Conservation (phyloP, 306 rosid species). For the Gleditsia sinensis region DNA sequence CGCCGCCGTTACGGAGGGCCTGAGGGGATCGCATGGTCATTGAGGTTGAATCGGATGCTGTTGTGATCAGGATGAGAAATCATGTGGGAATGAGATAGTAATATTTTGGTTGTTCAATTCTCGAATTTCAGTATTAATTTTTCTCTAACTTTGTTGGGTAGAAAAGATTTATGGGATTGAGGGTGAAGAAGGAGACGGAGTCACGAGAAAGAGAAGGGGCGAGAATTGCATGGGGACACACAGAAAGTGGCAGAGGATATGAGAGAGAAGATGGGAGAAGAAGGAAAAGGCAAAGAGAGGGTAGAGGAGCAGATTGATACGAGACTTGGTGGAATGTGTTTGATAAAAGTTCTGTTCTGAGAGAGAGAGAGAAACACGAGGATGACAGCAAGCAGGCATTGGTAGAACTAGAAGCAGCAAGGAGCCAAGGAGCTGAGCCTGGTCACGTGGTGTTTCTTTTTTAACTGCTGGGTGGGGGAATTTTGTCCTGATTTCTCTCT, state of each 20-base stretch:
- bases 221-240: slow-evolving; percentile 38
- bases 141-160: neutral
- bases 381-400: neutral
- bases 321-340: slow-evolving; percentile 37
- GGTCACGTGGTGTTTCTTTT: no score
- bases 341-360: slow-evolving; percentile 33
- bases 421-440: no score
- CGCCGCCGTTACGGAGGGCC: slow-evolving; percentile 62
- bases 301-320: neutral
- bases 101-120: neutral
- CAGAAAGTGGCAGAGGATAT: neutral
- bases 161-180: slow-evolving; percentile 18
- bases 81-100: slow-evolving; percentile 5
- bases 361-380: slow-evolving; percentile 20
- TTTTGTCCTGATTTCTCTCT: no score
- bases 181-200: slow-evolving; percentile 10
- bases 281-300: slow-evolving; percentile 20
- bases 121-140: neutral
- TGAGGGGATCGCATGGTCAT: slow-evolving; percentile 73
- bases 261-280: slow-evolving; percentile 32
- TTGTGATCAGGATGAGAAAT: neutral
- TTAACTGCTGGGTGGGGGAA: no score
- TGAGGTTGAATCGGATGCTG: neutral
- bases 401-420: no score
- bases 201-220: slow-evolving; percentile 41